Percentiles rank a stretch among this genome's conserved stretches.
These are phyloP conservation scores for Colletotrichum navitas DNA, from an alignment of 2,329 filamentous ascomycete genomes.

Conservation along the genomic window DNA sequence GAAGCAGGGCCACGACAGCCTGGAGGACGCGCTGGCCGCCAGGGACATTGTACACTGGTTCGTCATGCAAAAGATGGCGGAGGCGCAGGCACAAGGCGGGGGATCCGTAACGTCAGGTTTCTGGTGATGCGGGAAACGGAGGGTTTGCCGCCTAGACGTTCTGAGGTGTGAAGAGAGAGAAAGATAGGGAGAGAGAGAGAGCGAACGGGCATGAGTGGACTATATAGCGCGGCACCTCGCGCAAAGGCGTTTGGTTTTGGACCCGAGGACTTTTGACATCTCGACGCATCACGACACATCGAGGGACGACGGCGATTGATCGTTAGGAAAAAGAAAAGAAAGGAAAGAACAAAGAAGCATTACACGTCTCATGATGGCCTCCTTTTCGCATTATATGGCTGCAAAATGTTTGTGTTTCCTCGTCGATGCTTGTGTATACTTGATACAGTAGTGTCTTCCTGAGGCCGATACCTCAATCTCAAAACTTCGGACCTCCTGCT, in stretches of 20 bases:
- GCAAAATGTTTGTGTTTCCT: not conserved
- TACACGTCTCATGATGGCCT: too few relatives aligned
- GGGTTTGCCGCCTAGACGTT: not conserved
- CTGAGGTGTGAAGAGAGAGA: not conserved
- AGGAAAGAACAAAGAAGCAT: too few relatives aligned
- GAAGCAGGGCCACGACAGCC: slow-evolving; percentile 55
- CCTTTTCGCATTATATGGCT: too few relatives aligned
- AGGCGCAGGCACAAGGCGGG: not conserved
- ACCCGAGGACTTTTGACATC: not conserved
- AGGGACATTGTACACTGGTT: slow-evolving; percentile 58
- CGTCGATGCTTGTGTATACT: slow-evolving; percentile 1
- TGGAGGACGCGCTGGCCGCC: slow-evolving; percentile 60
- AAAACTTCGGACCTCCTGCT: not conserved
- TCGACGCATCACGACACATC: not conserved
- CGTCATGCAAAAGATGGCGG: slow-evolving; percentile 39
- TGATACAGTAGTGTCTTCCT: not conserved
- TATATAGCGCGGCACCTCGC: too few relatives aligned
- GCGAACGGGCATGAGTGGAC: not conserved
- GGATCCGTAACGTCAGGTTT: not conserved
- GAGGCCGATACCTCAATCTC: not conserved
- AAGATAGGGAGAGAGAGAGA: not conserved
- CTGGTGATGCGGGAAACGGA: slow-evolving; percentile 6
- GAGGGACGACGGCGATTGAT: not conserved
- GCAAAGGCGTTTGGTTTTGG: not conserved
- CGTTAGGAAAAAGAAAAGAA: not conserved